Base-by-base conservation (phyloP, 1,284 basidiomycete species). In the Pholiota adiposa region DNA sequence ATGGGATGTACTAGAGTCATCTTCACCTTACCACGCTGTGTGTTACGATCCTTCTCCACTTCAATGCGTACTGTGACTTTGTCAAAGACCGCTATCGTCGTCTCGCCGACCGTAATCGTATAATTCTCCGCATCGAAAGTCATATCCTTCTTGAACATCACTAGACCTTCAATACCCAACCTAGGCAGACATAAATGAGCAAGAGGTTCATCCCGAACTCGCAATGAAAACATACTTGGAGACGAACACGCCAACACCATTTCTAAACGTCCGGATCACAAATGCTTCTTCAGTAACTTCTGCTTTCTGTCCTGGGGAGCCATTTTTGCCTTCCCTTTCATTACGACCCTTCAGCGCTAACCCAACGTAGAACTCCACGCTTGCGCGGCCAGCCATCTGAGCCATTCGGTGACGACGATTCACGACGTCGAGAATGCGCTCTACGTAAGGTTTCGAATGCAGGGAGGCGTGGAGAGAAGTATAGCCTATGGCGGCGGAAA, bases 331-430 rank as follows among this genome's bases (percentile, higher is more conserved):
- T 53, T 73, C 70, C 69, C 67, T 77, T 74, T 83, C 81, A 58
- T 85, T 86, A 7, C 91, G 81, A 0, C 83, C 85, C 68, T 94
- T 94, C 64, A 99, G 80, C 1, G 95, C 94, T 12, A 99, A 78
- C 0, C 96, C 96, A 48, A 99, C 96, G 70, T 97, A 98, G 69
- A 98, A 99, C 77, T 99, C 96, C 31, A 98, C 92, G 69, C 93
- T 96, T 0, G 97, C 97, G 9, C 97, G 83, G 2, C 95, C 88
- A 0, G 97, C 97, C 89, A 97, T 97, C 73, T 99, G 97, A 0
- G 96, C 97, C 82, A 97, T 91, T 38, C 96, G 85, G 74, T 99
- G 97, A 9, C 97, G 84, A 60, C 91, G 87, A 71, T 99, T 99
- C 56, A 99, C 92, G 14, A 93, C 88, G 54, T 89, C 89, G 63